phyloP scores from a whole-genome alignment of 192 early-diverging fungal species.

The Phlyctochytrium bullatum region DNA sequence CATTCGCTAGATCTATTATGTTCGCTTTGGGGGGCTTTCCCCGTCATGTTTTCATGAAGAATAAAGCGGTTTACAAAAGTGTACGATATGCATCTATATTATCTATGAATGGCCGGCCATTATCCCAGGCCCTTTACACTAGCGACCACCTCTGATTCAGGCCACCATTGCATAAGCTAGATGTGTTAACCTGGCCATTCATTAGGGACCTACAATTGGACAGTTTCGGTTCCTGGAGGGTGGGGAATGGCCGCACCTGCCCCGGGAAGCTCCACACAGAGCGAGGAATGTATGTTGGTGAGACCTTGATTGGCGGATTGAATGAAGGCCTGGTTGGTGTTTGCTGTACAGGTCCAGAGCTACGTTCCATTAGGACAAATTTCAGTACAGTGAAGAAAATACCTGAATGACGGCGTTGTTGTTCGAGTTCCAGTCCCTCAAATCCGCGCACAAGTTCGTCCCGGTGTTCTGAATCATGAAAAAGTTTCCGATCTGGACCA shows the following conservation, averaged over 20 bases:
- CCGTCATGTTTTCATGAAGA: neutral
- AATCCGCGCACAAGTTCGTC: neutral
- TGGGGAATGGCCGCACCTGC: neutral
- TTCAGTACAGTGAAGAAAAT: neutral
- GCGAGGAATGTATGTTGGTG: neutral
- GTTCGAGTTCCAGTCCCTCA: neutral
- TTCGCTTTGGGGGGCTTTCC: neutral
- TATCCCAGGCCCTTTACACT: neutral
- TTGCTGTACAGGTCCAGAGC: neutral
- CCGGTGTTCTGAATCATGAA: conserved; percentile 4
- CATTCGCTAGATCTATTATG: no score
- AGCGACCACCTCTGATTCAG: neutral
- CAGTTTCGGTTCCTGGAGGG: neutral
- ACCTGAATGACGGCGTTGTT: neutral
- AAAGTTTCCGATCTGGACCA: neutral
- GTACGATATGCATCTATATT: neutral
- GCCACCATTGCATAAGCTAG: neutral
- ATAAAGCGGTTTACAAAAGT: neutral
- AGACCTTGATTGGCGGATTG: neutral
- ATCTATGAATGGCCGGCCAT: neutral
- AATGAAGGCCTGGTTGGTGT: neutral
- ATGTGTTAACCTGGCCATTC: neutral
- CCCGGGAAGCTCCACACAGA: neutral
- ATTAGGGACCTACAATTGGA: neutral
- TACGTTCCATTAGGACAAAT: no score